Conservation (phyloP, 2,329 filamentous ascomycete species). For the Aspergillus sergii region DNA sequence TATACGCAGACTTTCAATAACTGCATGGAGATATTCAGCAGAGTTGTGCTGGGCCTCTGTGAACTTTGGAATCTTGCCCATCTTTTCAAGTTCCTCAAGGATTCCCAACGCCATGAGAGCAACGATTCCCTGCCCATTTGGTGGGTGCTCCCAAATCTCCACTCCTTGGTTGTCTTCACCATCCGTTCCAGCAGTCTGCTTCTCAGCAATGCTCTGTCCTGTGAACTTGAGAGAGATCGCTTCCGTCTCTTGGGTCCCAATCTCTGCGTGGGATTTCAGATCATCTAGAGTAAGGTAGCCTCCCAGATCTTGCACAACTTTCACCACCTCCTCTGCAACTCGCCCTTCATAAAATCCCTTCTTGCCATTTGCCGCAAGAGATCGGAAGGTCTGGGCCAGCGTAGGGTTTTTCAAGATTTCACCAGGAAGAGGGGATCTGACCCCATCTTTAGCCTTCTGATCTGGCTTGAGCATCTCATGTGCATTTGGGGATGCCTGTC, state of each 20-base stretch:
- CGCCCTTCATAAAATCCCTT: constrained; percentile 87
- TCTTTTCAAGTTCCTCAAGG: constrained; percentile 78
- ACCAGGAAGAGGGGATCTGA: constrained; percentile 73
- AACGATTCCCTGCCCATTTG: constrained; percentile 94
- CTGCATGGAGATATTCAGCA: constrained; percentile 75
- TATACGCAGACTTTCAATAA: constrained; percentile 86
- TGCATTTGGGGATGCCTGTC: constrained; percentile 79
- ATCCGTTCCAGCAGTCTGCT: constrained; percentile 48
- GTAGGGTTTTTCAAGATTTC: constrained; percentile 88
- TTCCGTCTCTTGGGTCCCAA: constrained; percentile 76
- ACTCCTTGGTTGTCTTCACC: constrained; percentile 54
- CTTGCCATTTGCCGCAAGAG: constrained; percentile 78
- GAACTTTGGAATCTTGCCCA: constrained; percentile 74
- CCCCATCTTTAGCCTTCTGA: constrained; percentile 66
- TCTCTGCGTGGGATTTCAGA: constrained; percentile 72
- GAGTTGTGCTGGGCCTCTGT: constrained; percentile 75
- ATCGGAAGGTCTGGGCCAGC: constrained; percentile 77
- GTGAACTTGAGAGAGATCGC: constrained; percentile 81
- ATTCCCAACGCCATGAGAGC: constrained; percentile 94
- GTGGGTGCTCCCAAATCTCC: constrained; percentile 94
- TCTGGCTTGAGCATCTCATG: constrained; percentile 86
- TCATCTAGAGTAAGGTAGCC: constrained; percentile 80
- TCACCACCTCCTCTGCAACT: constrained; percentile 78
- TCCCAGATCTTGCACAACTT: constrained; percentile 74
- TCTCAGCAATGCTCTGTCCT: constrained; percentile 62